Conservation (phyloP, 2,329 filamentous ascomycete genomes). For the Blastomyces gilchristii region DNA sequence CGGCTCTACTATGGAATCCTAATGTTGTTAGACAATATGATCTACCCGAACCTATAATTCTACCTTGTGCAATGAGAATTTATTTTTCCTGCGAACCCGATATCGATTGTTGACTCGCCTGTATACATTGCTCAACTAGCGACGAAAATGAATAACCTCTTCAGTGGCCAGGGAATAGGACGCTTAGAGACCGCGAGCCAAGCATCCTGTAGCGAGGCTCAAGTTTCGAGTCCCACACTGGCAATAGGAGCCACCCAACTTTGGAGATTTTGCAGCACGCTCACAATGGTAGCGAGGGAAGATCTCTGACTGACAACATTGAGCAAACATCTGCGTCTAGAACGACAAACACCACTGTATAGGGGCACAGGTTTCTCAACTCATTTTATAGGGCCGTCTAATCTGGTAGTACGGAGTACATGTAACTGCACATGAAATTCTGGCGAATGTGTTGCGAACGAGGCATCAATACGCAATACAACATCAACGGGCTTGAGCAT, state of each 20-base stretch:
- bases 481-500: not conserved
- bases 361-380: not conserved
- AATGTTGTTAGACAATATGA: not conserved
- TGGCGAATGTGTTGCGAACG: not conserved
- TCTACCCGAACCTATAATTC: not conserved
- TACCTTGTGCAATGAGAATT: not conserved
- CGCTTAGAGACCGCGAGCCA: not conserved
- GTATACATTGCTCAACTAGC: not conserved
- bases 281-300: not conserved
- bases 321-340: not conserved
- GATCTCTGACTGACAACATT: not conserved
- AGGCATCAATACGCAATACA: not conserved
- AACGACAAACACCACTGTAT: not conserved
- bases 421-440: not conserved
- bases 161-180: not conserved
- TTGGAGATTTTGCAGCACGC: not conserved
- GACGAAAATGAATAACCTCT: not conserved
- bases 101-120: not conserved
- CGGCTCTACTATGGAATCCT: not conserved
- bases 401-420: not conserved
- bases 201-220: not conserved
- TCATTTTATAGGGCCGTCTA: not conserved
- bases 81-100: not conserved
- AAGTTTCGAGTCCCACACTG: not conserved
- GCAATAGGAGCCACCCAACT: not conserved